A percentile compares a stretch with the other conserved stretches of the same genome.
Evolutionary conservation across 75 land plant genomes (phyloP).

Genomic region (Picea glauca): DNA sequence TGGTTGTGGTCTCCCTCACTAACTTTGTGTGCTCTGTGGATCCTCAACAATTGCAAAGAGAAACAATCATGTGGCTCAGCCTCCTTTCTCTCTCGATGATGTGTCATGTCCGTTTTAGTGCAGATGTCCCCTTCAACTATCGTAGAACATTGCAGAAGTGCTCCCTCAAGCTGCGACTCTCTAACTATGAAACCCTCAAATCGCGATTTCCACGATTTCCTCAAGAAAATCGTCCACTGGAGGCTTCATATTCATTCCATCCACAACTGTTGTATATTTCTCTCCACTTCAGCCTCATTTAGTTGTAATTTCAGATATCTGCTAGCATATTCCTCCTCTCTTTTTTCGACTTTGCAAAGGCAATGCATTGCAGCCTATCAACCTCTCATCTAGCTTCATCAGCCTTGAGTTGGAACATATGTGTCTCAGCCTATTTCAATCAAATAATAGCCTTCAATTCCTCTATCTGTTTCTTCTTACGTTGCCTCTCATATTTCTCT

Average conservation of each 20-base stretch:
- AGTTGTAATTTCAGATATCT: constrained; percentile 75
- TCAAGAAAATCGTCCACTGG: too few species aligned
- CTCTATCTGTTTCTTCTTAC: constrained; percentile 81
- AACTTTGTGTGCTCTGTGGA: rapidly evolving
- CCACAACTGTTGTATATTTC: constrained; percentile 20
- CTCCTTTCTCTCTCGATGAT: too few species aligned
- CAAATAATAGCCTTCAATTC: constrained; percentile 75
- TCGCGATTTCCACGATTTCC: too few species aligned
- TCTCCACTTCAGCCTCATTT: constrained; percentile 94
- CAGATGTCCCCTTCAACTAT: too few species aligned
- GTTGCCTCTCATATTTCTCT: constrained; percentile 63
- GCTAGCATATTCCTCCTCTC: constrained; percentile 88
- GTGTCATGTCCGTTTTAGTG: too few species aligned
- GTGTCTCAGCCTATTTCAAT: constrained; percentile 85
- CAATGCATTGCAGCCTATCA: constrained; percentile 84
- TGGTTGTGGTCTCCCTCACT: too few species aligned
- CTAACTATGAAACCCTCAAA: too few species aligned
- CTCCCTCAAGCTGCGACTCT: too few species aligned
- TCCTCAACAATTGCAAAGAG: too few species aligned
- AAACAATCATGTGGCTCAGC: too few species aligned
- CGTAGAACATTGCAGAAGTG: too few species aligned
- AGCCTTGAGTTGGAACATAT: constrained; percentile 93
- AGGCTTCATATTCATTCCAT: too few species aligned
- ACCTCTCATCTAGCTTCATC: constrained; percentile 86
- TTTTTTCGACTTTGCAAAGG: constrained; percentile 81